A percentile compares a stretch with the other conserved stretches of the same genome.
These are phyloP conservation scores for Thelonectria blattea DNA, from an alignment of 2,329 filamentous ascomycete genomes.

Conservation along the genomic window DNA sequence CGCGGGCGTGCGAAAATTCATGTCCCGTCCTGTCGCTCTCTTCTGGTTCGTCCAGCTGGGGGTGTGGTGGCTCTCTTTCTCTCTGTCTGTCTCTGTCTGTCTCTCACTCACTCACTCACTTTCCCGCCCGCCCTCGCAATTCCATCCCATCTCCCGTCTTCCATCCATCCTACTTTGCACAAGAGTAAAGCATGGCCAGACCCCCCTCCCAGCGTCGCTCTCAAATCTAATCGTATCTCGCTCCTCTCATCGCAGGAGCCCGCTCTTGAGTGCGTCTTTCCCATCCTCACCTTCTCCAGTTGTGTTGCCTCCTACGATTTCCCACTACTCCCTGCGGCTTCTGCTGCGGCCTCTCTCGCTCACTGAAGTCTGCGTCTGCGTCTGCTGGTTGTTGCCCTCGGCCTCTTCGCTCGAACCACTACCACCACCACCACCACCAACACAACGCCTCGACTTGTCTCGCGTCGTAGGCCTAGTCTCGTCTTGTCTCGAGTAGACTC, in stretches of 20 bases:
- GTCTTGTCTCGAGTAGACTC: conserved; percentile 16
- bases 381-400: conserved; percentile 4
- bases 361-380: conserved; percentile 7
- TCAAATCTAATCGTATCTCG: conserved; percentile 11
- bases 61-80: too few species aligned
- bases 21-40: conserved; percentile 1
- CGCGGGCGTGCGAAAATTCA: conserved; percentile 17
- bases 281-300: conserved; percentile 8
- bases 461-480: not conserved
- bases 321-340: conserved; percentile 12
- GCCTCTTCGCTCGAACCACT: conserved; percentile 10
- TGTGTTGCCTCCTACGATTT: conserved; percentile 7
- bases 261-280: conserved; percentile 16
- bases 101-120: conserved; percentile 3
- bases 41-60: not conserved
- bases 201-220: conserved; percentile 19
- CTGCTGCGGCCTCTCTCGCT: conserved; percentile 16
- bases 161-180: conserved; percentile 14
- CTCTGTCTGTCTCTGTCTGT: conserved; percentile 2
- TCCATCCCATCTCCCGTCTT: conserved; percentile 13
- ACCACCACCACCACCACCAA: not conserved
- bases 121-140: conserved; percentile 9
- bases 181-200: conserved; percentile 15
- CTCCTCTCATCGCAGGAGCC: conserved; percentile 19
- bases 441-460: too few species aligned